Base-by-base conservation (phyloP, 768 basidiomycete genomes). In the Thelephora ganbajun region DNA sequence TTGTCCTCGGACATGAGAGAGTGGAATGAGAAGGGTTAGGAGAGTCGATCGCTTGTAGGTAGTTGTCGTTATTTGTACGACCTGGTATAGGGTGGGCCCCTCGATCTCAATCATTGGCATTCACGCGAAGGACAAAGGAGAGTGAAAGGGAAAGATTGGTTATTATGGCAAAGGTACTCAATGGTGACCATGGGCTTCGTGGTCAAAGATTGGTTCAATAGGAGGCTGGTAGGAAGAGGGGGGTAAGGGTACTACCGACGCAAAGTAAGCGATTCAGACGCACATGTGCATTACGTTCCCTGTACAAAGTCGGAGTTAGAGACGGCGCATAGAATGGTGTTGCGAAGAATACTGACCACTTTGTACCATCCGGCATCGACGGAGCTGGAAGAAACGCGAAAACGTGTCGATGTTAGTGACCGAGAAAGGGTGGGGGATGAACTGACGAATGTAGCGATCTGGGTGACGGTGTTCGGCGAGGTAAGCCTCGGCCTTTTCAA, bases 401-500 rank as follows among this genome's bases (percentile, higher is more conserved):
- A 45, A 9, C 12, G 30, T 43, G 22, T 26, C 12, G 35, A 43
- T 19, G 35, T 30, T 30, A 45, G 45, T 43, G 11, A 48, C 35
- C 35, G 19, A 12, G 35, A 18, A 22, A 11, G 33, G 18, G n/a
- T 7, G 23, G 12, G 1, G 5, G 14, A n/a, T 35, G 18, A 20
- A 80, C 91, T 68, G 64, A 97, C 93, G 66, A 61, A 86, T 83
- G 64, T 91, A 92, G 35, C 94, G 93, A 64, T 97, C 94, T 19
- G 92, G 93, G 61, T 98, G 94, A 48, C 68, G 69, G 57, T 64
- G 74, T 26, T 62, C 64, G 2, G 79, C 83, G 16, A 93, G 68
- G 7, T 74, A 64, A 2, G 77, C 82, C 65, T 94, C 92, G 2
- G 88, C 88, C 57, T 80, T 76, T 58, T 81, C 77, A 18, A 96